Evolutionary conservation across 495 filamentous ascomycete genomes (phyloP).

Genomic region (Xylaria nigripes): DNA sequence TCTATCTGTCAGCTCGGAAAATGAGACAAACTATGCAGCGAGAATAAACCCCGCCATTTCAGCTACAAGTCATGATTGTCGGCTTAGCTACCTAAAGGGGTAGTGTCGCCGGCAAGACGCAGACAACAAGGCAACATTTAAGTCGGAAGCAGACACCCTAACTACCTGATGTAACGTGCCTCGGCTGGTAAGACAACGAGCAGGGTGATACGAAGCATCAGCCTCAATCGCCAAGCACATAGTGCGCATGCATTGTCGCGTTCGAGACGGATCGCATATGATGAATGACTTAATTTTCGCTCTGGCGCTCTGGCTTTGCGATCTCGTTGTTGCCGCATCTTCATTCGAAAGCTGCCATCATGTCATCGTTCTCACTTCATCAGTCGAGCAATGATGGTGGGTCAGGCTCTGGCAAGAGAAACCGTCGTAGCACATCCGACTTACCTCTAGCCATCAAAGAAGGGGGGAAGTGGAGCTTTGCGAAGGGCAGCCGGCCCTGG

Average conservation of each 20-base stretch:
- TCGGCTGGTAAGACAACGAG: too few species aligned
- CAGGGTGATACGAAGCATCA: too few species aligned
- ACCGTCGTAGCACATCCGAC: conserved; percentile 5
- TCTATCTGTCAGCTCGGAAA: too few species aligned
- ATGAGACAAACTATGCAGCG: too few species aligned
- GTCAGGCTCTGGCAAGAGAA: not conserved
- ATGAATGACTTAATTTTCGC: not conserved
- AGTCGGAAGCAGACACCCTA: too few species aligned
- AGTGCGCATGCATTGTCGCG: not conserved
- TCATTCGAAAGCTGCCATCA: not conserved
- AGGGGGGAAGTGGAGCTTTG: conserved; percentile 5
- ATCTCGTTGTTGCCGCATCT: not conserved
- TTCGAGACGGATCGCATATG: not conserved
- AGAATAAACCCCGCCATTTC: conserved; percentile 5
- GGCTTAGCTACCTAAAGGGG: not conserved
- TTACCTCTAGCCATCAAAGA: not conserved
- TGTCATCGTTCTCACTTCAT: not conserved
- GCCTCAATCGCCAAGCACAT: too few species aligned
- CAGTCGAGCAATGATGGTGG: not conserved
- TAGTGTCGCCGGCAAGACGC: not conserved
- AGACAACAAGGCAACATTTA: not conserved
- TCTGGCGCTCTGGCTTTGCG: not conserved
- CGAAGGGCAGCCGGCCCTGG: not conserved
- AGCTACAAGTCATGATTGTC: not conserved
- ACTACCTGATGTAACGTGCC: too few species aligned